Percentiles rank a stretch among this genome's conserved stretches.
phyloP scores from a whole-genome alignment of 352 stramenopile species.

The Blastocystis hominis region DNA sequence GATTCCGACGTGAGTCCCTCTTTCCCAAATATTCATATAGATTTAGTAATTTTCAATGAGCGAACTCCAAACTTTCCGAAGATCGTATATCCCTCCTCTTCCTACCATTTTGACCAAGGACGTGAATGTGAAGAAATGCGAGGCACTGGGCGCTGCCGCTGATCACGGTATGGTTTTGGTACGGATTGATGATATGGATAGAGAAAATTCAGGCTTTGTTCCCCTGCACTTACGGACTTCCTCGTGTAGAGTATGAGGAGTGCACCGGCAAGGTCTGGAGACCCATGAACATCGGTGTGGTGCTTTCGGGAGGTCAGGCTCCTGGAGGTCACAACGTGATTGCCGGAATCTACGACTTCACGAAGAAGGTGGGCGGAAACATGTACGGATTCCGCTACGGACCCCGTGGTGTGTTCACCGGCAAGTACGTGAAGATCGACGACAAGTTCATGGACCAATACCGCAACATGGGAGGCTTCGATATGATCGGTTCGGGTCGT shows the following conservation, averaged over 20 bases:
- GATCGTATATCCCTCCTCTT: conserved; percentile 29
- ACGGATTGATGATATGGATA: neutral
- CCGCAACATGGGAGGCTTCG: conserved; percentile 65
- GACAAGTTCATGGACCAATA: conserved; percentile 63
- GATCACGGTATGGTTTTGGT: neutral
- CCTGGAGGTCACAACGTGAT: conserved; percentile 70
- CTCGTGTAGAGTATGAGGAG: conserved; percentile 59
- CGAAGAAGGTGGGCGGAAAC: conserved; percentile 60
- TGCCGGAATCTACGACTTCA: conserved; percentile 64
- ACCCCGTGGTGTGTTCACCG: conserved; percentile 62
- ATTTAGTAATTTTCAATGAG: too few relatives aligned
- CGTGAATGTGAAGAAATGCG: conserved; percentile 1
- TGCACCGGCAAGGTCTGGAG: neutral
- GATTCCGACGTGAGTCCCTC: too few relatives aligned
- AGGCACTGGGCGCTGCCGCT: conserved; percentile 1
- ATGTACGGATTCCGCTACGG: conserved; percentile 63
- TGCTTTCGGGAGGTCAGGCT: conserved; percentile 66
- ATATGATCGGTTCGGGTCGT: conserved; percentile 64
- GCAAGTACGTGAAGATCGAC: conserved; percentile 62
- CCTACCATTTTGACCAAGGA: conserved; percentile 22
- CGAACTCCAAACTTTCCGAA: conserved; percentile 29
- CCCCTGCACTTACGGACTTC: conserved; percentile 61
- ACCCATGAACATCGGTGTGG: conserved; percentile 64
- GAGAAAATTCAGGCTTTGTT: conserved; percentile 63
- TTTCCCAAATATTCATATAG: too few relatives aligned